Evolutionary conservation across 495 filamentous ascomycete species (phyloP).

Genomic region (Cryomyces antarcticus): DNA sequence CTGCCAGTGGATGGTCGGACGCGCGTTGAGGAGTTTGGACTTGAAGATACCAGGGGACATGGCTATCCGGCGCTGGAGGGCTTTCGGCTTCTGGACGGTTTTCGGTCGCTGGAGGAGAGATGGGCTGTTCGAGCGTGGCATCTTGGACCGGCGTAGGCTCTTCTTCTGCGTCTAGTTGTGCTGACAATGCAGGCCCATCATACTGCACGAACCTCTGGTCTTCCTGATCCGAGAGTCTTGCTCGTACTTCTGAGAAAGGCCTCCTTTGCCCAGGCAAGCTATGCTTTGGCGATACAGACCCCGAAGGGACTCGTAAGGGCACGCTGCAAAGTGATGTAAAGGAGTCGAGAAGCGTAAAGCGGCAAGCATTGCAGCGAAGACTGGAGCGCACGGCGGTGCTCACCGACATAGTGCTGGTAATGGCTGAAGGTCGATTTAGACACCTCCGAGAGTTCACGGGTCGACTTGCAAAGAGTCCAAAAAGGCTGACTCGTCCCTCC

Average conservation of each 20-base stretch:
- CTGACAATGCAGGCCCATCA: neutral
- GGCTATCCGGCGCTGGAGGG: neutral
- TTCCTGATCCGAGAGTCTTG: neutral
- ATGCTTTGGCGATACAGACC: too few species aligned
- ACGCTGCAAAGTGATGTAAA: slow-evolving; percentile 3
- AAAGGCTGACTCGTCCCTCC: too few species aligned
- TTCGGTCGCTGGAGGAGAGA: neutral
- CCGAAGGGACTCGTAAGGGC: neutral
- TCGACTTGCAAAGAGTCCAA: too few species aligned
- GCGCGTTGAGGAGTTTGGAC: slow-evolving; percentile 29
- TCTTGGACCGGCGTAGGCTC: neutral
- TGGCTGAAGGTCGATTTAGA: too few species aligned
- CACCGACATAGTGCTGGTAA: too few species aligned
- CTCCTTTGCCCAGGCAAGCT: too few species aligned
- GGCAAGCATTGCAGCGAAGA: slow-evolving; percentile 5
- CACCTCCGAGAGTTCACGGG: too few species aligned
- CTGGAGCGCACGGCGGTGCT: neutral
- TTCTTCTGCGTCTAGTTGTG: neutral
- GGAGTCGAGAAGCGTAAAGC: slow-evolving; percentile 1
- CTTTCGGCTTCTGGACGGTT: neutral
- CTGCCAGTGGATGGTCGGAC: slow-evolving; percentile 28
- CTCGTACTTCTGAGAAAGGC: neutral
- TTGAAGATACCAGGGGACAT: slow-evolving; percentile 76
- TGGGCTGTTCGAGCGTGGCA: neutral
- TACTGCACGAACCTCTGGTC: neutral